Conservation (phyloP, 208 protist species). For the Acanthamoeba sp. region DNA sequence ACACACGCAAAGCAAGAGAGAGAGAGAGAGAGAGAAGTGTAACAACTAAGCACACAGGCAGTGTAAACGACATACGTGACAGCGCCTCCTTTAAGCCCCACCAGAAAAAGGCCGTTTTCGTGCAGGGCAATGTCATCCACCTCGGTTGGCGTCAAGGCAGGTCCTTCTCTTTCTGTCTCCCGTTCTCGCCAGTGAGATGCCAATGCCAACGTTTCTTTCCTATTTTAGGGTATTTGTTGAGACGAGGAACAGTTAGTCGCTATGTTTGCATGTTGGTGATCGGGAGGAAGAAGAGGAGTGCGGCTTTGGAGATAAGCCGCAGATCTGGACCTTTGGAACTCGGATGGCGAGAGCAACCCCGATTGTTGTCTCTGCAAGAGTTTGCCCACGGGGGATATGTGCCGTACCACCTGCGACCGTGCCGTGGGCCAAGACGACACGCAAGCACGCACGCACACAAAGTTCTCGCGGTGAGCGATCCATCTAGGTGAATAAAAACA, state of each 20-base stretch:
- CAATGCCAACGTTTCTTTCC: neutral
- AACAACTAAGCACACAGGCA: no score
- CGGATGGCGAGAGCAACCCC: neutral
- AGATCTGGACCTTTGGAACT: neutral
- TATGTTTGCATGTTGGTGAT: no score
- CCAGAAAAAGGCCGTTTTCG: neutral
- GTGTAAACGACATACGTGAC: slow-evolving; percentile 19
- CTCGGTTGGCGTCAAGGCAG: neutral
- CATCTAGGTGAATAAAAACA: no score
- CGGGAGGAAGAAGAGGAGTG: no score
- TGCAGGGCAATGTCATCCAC: slow-evolving; percentile 4
- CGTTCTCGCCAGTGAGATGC: slow-evolving; percentile 6
- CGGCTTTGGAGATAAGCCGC: no score
- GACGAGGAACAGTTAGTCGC: no score
- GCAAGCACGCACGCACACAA: no score
- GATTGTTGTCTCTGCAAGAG: neutral
- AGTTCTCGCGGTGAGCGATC: no score
- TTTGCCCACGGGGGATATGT: neutral
- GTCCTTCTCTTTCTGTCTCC: neutral
- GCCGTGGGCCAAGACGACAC: no score
- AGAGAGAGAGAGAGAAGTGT: neutral
- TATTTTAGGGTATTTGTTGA: neutral
- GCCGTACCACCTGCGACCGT: neutral
- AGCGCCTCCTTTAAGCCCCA: neutral
- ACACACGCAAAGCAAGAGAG: neutral